Conservation (phyloP, 2,329 filamentous ascomycete genomes). For the Aureobasidium namibiae region DNA sequence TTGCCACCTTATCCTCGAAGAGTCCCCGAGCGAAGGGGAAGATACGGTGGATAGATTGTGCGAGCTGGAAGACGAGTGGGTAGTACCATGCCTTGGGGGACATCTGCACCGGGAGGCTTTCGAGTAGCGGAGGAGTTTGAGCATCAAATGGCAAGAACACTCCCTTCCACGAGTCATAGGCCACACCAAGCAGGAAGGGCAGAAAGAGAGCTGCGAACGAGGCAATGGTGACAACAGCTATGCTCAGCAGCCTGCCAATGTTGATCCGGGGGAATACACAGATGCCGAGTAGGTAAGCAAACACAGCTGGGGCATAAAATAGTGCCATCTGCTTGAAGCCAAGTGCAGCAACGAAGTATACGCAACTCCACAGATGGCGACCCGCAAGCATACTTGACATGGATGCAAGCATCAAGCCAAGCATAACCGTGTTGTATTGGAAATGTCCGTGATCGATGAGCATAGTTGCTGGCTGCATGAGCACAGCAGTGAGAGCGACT, state of each 20-base stretch:
- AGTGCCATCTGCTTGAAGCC: conserved; percentile 99
- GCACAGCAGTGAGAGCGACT: conserved; percentile 77
- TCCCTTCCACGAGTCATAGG: conserved; percentile 60
- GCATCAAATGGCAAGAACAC: conserved; percentile 47
- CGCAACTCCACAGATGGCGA: conserved; percentile 75
- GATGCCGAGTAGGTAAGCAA: conserved; percentile 80
- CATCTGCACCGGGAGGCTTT: conserved; percentile 52
- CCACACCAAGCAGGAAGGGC: conserved; percentile 64
- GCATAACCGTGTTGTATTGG: conserved; percentile 98
- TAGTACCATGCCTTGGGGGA: conserved; percentile 60
- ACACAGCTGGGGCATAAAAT: conserved; percentile 90
- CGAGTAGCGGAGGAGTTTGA: conserved; percentile 49
- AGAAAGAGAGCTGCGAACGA: conserved; percentile 69
- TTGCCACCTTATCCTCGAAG: conserved; percentile 98
- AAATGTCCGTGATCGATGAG: conserved; percentile 94
- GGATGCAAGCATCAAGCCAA: conserved; percentile 77
- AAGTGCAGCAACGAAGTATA: conserved; percentile 90
- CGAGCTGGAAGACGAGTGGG: conserved; percentile 65
- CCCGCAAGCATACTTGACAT: conserved; percentile 84
- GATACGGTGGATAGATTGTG: conserved; percentile 81
- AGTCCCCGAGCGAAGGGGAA: conserved; percentile 94
- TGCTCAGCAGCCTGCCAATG: conserved; percentile 59
- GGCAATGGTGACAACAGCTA: conserved; percentile 62
- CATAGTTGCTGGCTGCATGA: conserved; percentile 86
- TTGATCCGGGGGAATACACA: conserved; percentile 71